Conservation (phyloP, 1,284 basidiomycete species). For the Exobasidium rhododendri region DNA sequence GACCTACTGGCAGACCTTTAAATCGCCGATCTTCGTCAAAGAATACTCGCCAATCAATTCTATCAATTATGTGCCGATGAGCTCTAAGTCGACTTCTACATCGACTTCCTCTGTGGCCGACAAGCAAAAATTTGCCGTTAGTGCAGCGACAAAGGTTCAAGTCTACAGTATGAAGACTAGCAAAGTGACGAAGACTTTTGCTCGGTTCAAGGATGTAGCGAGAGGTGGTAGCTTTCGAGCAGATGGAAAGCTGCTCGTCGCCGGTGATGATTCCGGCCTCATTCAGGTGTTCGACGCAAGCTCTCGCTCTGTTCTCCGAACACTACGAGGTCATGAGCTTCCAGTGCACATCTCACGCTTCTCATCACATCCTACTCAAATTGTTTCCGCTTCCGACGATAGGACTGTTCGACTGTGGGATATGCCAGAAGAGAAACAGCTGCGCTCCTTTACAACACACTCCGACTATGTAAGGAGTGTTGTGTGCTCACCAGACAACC, state of each 20-base stretch:
- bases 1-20: constrained; percentile 51
- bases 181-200: constrained; percentile 91
- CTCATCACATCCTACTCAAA: constrained; percentile 74
- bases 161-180: constrained; percentile 94
- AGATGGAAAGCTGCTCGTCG: constrained; percentile 91
- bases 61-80: constrained; percentile 47
- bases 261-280: constrained; percentile 88
- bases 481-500: constrained; percentile 75
- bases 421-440: constrained; percentile 78
- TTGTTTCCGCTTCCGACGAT: constrained; percentile 94
- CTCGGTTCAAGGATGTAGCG: constrained; percentile 93
- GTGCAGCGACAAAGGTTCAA: constrained; percentile 86
- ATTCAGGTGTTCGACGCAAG: constrained; percentile 95
- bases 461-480: constrained; percentile 94
- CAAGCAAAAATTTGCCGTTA: constrained; percentile 72
- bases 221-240: constrained; percentile 63
- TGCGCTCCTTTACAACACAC: constrained; percentile 78
- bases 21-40: constrained; percentile 48
- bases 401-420: constrained; percentile 92
- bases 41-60: constrained; percentile 52
- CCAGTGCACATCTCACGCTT: constrained; percentile 93
- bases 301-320: constrained; percentile 87
- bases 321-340: constrained; percentile 87
- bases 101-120: constrained; percentile 1
- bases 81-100: constrained; percentile 20